Evolutionary conservation across 1,284 basidiomycete species (phyloP), one percentile per base, ranked within the genome.

Genomic region (Papiliotrema flavescens): DNA sequence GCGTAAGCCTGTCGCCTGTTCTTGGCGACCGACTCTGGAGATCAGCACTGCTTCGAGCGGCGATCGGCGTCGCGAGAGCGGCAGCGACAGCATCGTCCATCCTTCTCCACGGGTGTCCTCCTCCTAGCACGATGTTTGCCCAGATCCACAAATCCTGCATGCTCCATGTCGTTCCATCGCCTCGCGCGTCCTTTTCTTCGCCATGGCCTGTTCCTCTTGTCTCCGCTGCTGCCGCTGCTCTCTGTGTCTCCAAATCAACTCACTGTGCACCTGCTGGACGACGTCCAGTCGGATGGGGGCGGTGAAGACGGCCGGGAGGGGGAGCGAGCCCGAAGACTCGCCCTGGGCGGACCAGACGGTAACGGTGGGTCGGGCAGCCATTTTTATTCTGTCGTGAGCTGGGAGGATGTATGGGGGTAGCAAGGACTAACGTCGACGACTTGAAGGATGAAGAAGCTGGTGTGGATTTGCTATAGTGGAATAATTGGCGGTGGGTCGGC

Each of bases 231-330:
- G 47, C 41, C 28, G 47, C 15, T 37, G 9, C 41, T 39, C 24
- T 15, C n/a, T 20, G 19, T 41, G 28, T 23, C 28, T 28, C 20
- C 35, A 39, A 54, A 26, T 46, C 55, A 82, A 62, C 93, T 82
- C 78, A 96, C 92, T 98, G 90, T 98, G 93, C 63, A 98, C 92
- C 79, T 92, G 90, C 70, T 90, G 85, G 69, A 99, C 94, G 63
- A 99, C 93, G 84, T 99, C 95, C 76, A 95, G 86, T 80, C 95
- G 85, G 81, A 99, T 98, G 71, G 96, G 95, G 49, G 94, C 96
- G 74, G 92, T 94, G 77, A 99, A 84, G 77, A 99, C 96, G 71
- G 92, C 91, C 60, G 95, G 95, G 73, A 97, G 87, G 59, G 93
- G 88, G 60, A 96, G 85, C 55, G 93, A 95, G 78, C 84, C 83